Conservation (phyloP, 2,329 filamentous ascomycete species). For the Cytospora schulzeri region DNA sequence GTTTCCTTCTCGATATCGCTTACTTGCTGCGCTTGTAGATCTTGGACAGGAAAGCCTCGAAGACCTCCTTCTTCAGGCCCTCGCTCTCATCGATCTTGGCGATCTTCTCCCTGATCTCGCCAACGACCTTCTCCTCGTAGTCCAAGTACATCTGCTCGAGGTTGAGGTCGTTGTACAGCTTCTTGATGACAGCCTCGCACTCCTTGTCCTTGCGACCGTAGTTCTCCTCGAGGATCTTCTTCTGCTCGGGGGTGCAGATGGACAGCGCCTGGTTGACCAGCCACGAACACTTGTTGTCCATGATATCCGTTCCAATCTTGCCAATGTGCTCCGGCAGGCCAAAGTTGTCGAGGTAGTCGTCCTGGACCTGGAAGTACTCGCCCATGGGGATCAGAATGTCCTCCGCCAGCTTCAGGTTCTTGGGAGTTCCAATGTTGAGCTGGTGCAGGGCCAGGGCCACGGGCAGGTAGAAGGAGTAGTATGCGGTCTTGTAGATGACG, state of each 20-base stretch:
- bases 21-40: conserved; percentile 99
- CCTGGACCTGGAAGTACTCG: conserved; percentile 99
- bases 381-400: conserved; percentile 95
- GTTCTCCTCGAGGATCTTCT: conserved; percentile 83
- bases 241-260: conserved; percentile 80
- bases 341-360: conserved; percentile 98
- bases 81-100: conserved; percentile 78
- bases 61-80: conserved; percentile 87
- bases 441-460: conserved; percentile 88
- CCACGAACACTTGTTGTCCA: conserved; percentile 99
- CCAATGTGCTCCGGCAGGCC: conserved; percentile 90
- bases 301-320: conserved; percentile 98
- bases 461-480: conserved; percentile 98
- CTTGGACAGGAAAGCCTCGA: conserved; percentile 88
- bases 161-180: conserved; percentile 81
- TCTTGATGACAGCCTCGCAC: conserved; percentile 85
- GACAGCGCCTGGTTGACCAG: conserved; percentile 91
- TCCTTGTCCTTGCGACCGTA: conserved; percentile 89
- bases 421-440: conserved; percentile 78
- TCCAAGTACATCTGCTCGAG: conserved; percentile 82
- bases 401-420: conserved; percentile 86
- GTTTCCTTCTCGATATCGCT: conserved; percentile 21
- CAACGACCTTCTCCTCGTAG: conserved; percentile 86
- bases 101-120: conserved; percentile 77
- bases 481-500: conserved; percentile 99